phyloP scores from a whole-genome alignment of 306 rosid species.

The Cicer chorassanicum region DNA sequence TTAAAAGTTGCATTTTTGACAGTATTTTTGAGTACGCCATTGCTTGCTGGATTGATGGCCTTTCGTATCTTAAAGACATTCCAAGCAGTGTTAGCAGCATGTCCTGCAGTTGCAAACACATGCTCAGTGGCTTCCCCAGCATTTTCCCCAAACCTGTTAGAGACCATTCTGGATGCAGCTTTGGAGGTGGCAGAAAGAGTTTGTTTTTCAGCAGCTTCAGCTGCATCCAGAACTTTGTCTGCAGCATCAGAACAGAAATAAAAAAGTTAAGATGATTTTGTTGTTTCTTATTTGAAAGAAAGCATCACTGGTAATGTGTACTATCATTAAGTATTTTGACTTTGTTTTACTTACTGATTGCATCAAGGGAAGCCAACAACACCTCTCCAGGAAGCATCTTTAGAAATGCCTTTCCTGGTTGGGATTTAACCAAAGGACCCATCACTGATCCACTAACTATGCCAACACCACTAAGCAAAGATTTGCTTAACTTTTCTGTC shows the following conservation, averaged over 20 bases:
- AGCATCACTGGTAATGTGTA: neutral
- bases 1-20: slow-evolving; percentile 45
- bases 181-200: slow-evolving; percentile 73
- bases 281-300: neutral
- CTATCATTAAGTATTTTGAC: neutral
- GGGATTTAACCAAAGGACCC: slow-evolving; percentile 69
- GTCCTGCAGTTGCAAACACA: slow-evolving; percentile 81
- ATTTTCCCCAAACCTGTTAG: slow-evolving; percentile 79
- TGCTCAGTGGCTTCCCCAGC: slow-evolving; percentile 89
- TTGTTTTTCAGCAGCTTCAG: slow-evolving; percentile 93
- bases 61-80: slow-evolving; percentile 80
- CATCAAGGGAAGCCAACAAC: slow-evolving; percentile 88
- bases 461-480: slow-evolving; percentile 85
- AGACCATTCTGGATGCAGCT: slow-evolving; percentile 69
- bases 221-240: slow-evolving; percentile 92
- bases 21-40: slow-evolving; percentile 65
- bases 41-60: slow-evolving; percentile 73
- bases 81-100: slow-evolving; percentile 81
- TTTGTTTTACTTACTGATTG: slow-evolving; percentile 76
- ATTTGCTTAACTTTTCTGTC: slow-evolving; percentile 87
- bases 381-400: slow-evolving; percentile 89
- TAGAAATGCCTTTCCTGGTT: slow-evolving; percentile 81
- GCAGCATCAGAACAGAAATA: slow-evolving; percentile 37
- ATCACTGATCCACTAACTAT: slow-evolving; percentile 75
- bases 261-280: slow-evolving; percentile 10